Percentiles rank a stretch among this genome's conserved stretches.
Evolutionary conservation across 768 basidiomycete genomes (phyloP).

Genomic region (Cystobasidium tubakii): DNA sequence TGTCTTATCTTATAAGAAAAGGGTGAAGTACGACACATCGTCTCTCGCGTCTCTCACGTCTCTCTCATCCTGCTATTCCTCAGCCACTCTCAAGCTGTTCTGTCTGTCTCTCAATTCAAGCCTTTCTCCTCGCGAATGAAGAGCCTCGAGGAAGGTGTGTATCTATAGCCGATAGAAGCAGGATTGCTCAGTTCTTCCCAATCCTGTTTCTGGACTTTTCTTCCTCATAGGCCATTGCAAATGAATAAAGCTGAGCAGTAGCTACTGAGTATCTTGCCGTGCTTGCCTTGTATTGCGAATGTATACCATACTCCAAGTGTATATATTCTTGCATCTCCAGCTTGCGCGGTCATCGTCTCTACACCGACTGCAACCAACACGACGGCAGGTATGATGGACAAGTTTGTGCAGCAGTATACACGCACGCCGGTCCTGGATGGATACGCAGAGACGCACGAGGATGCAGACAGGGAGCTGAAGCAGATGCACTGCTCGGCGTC

Average conservation of each 20-base stretch:
- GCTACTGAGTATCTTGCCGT: no score
- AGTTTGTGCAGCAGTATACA: constrained; percentile 20
- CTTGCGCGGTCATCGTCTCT: background rate
- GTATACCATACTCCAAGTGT: no score
- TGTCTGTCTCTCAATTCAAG: background rate
- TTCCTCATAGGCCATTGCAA: no score
- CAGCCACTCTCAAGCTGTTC: background rate
- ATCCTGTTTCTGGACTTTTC: background rate
- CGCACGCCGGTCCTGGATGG: constrained; percentile 7
- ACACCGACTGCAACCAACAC: background rate
- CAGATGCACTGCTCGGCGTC: constrained; percentile 7
- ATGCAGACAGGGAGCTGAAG: constrained; percentile 9
- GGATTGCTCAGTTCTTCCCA: background rate
- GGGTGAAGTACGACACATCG: no score
- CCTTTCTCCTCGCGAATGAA: background rate
- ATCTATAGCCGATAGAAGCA: background rate
- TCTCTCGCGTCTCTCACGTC: no score
- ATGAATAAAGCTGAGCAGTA: no score
- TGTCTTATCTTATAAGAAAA: no score
- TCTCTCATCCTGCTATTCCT: no score
- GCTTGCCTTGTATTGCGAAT: no score
- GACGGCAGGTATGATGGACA: constrained; percentile 14
- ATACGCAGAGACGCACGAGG: constrained; percentile 1
- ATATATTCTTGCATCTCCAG: background rate
- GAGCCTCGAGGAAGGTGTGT: background rate